Percentiles rank a stretch among this genome's conserved stretches.
Evolutionary conservation across 192 early-diverging fungal genomes (phyloP).

Genomic region (Backusella liffmaniae): DNA sequence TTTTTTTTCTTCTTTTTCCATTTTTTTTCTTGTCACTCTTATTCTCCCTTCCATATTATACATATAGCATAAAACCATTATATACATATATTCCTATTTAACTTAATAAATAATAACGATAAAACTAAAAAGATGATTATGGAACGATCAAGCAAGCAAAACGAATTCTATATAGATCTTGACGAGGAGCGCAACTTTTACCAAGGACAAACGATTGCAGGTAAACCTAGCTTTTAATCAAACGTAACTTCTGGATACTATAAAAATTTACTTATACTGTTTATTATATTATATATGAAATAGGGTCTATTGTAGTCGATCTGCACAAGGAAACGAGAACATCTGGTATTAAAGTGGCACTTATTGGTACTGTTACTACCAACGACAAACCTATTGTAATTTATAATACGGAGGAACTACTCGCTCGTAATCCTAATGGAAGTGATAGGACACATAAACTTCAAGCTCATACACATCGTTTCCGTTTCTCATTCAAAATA

Average conservation of each 20-base stretch:
- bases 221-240: neutral
- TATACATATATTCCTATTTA: neutral
- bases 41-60: neutral
- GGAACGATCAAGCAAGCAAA: neutral
- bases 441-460: neutral
- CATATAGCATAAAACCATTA: neutral
- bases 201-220: neutral
- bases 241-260: neutral
- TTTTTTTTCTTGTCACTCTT: neutral
- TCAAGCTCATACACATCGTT: slow-evolving; percentile 1
- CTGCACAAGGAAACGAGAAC: neutral
- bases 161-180: slow-evolving; percentile 12
- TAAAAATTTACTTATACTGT: neutral
- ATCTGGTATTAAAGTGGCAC: neutral
- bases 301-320: neutral
- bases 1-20: neutral
- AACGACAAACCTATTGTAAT: neutral
- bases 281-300: neutral
- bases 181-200: neutral
- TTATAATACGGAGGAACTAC: neutral
- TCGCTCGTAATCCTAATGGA: neutral
- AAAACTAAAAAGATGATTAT: neutral
- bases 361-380: neutral
- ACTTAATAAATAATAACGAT: neutral
- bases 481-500: slow-evolving; percentile 2